Percentiles rank a stretch among this genome's conserved stretches.
phyloP scores from a whole-genome alignment of 2,329 filamentous ascomycete genomes.

The Fusarium tupiense region DNA sequence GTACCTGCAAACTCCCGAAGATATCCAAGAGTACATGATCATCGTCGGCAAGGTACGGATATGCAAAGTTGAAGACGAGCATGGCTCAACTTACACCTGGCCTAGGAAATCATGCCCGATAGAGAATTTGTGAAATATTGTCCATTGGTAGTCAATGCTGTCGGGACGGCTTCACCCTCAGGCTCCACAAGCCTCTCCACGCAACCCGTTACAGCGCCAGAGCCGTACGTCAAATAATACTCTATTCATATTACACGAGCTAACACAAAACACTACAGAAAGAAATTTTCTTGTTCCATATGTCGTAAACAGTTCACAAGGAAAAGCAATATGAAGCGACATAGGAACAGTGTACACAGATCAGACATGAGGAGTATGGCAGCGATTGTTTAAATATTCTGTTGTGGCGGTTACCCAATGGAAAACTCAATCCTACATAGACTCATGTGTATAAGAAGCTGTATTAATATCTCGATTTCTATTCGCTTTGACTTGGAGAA shows the following conservation, averaged over 20 bases:
- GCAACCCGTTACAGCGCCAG: rapidly evolving
- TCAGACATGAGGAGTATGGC: neutral
- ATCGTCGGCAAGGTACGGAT: neutral
- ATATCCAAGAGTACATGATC: neutral
- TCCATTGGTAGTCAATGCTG: rapidly evolving
- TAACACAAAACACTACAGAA: neutral
- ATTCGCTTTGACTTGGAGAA: no score
- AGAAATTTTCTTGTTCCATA: neutral
- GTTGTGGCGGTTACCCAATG: no score
- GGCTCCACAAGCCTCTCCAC: neutral
- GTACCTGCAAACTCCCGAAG: neutral
- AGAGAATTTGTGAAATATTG: neutral
- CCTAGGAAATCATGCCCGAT: rapidly evolving
- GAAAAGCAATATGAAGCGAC: neutral
- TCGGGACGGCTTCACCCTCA: neutral
- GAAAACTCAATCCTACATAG: no score
- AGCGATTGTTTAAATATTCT: no score
- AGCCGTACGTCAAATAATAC: neutral
- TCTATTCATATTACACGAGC: rapidly evolving
- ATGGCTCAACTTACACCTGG: no score
- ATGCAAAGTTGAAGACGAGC: no score
- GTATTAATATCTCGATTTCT: no score
- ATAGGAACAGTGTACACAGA: rapidly evolving
- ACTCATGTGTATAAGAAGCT: no score
- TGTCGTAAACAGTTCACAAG: neutral